Evolutionary conservation across 2,329 filamentous ascomycete genomes (phyloP).

Genomic region (Parafenestella ontariensis): DNA sequence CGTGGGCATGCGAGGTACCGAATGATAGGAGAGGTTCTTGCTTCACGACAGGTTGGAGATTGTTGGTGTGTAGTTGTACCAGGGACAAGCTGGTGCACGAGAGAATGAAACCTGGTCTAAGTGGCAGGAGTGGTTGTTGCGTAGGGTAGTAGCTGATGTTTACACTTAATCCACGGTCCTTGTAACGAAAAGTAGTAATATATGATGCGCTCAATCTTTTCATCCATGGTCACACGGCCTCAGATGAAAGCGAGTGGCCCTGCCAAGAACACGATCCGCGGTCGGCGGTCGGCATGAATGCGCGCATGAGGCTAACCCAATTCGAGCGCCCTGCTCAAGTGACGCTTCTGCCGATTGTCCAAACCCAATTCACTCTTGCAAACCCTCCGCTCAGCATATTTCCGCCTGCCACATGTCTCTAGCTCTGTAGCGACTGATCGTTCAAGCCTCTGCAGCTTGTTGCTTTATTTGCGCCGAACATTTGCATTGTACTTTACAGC

Average conservation of each 20-base stretch:
- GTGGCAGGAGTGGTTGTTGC: neutral
- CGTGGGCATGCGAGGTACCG: neutral
- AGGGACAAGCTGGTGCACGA: neutral
- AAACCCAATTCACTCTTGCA: conserved; percentile 16
- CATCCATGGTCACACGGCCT: neutral
- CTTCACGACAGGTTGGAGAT: neutral
- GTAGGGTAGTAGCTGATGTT: neutral
- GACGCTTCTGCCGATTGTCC: conserved; percentile 13
- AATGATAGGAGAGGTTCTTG: neutral
- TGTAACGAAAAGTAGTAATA: neutral
- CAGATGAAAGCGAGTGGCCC: too few species aligned
- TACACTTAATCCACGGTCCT: neutral
- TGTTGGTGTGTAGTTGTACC: neutral
- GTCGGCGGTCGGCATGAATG: neutral
- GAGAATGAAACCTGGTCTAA: neutral
- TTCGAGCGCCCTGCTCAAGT: conserved; percentile 12
- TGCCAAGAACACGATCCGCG: neutral
- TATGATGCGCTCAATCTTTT: neutral
- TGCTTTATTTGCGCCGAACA: neutral
- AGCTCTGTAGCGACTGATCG: neutral
- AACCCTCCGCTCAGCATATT: conserved; percentile 4
- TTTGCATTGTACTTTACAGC: neutral
- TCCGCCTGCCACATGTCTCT: conserved; percentile 3
- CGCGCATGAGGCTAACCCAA: neutral
- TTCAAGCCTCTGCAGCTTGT: neutral